phyloP scores from a whole-genome alignment of 108 stramenopile species.

The Fistulifera solaris region DNA sequence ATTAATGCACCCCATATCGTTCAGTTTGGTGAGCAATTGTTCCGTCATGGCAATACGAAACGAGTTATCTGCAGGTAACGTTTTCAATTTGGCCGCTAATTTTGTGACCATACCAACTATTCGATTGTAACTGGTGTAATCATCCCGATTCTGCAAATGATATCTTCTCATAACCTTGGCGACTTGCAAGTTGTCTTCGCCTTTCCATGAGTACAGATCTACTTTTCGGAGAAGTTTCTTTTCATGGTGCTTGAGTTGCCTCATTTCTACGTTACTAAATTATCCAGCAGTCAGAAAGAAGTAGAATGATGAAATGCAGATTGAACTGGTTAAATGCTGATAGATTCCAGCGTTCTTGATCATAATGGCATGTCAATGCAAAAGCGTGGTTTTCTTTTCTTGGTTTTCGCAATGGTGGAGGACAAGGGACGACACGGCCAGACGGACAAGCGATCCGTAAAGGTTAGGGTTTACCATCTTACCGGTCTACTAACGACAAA shows the following conservation, averaged over 20 bases:
- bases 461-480: no score
- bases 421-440: no score
- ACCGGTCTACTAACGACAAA: no score
- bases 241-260: constrained; percentile 95
- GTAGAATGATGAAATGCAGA: no score
- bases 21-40: constrained; percentile 90
- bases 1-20: constrained; percentile 81
- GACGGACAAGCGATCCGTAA: no score
- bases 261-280: no score
- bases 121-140: constrained; percentile 84
- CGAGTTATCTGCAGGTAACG: constrained; percentile 79
- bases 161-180: constrained; percentile 91
- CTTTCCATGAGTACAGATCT: constrained; percentile 94
- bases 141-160: constrained; percentile 95
- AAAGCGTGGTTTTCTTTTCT: no score
- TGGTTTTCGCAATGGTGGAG: no score
- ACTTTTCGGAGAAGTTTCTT: constrained; percentile 98
- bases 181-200: constrained; percentile 91
- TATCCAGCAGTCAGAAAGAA: not conserved
- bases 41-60: constrained; percentile 96
- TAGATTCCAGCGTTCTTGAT: no score
- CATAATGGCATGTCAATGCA: no score
- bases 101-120: constrained; percentile 91
- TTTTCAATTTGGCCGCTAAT: constrained; percentile 83
- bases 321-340: no score